Conservation (phyloP, 208 protist species). For the Crithidia bombi region DNA sequence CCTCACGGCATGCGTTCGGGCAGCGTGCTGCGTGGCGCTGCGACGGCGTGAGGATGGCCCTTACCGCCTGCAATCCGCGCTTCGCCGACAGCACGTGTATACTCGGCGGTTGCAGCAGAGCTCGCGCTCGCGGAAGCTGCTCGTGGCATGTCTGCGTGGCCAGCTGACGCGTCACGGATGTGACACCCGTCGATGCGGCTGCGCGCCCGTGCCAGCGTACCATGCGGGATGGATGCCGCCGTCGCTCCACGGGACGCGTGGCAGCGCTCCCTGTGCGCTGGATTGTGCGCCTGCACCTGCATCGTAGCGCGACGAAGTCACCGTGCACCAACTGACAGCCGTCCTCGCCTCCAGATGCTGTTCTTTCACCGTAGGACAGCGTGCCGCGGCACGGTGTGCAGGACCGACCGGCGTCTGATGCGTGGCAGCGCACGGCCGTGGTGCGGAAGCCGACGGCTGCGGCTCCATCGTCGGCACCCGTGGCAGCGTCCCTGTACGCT, state of each 20-base stretch:
- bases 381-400: not conserved
- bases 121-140: not conserved
- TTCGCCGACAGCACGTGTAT: no score
- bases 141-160: constrained; percentile 4
- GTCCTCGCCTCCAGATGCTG: not conserved
- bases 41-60: no score
- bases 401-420: not conserved
- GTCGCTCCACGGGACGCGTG: not conserved
- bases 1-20: no score
- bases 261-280: not conserved
- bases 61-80: no score
- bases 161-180: constrained; percentile 21
- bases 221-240: not conserved
- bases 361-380: not conserved
- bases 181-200: not conserved
- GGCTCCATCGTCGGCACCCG: constrained; percentile 8
- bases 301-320: not conserved
- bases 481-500: not conserved
- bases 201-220: not conserved
- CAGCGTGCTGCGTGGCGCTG: no score
- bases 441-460: not conserved
- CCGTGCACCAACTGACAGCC: not conserved
- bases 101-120: not conserved
- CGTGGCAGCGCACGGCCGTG: not conserved
- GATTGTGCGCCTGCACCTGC: not conserved